Evolutionary conservation across 331 rosid species (phyloP).

Genomic region (Quercus tomentella): DNA sequence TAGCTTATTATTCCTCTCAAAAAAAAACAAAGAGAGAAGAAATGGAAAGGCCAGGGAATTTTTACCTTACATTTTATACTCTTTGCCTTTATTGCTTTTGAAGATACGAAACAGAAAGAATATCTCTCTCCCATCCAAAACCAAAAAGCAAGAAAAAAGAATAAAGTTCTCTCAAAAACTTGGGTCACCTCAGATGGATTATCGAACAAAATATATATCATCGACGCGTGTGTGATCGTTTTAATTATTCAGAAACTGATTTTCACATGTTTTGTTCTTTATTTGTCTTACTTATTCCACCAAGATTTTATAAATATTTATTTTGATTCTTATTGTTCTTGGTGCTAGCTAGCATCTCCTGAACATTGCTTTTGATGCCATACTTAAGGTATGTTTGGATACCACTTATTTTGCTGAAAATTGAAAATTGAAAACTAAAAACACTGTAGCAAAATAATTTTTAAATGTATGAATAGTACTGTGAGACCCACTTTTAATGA

Average conservation of each 20-base stretch:
- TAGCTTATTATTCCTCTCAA: constrained; percentile 2
- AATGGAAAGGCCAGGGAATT: neutral
- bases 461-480: too few species aligned
- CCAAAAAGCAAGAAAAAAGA: constrained; percentile 18
- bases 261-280: neutral
- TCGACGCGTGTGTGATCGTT: neutral
- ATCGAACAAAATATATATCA: constrained; percentile 20
- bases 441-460: too few species aligned
- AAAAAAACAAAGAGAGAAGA: neutral
- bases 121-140: constrained; percentile 30
- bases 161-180: constrained; percentile 19
- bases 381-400: too few species aligned
- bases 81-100: constrained; percentile 31
- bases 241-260: neutral
- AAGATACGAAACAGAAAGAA: constrained; percentile 47
- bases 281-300: neutral
- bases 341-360: neutral
- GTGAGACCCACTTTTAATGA: too few species aligned
- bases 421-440: too few species aligned
- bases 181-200: neutral
- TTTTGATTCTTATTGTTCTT: neutral
- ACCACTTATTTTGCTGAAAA: too few species aligned
- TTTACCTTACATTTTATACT: constrained; percentile 11
- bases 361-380: neutral
- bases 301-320: neutral